Evolutionary conservation across 495 filamentous ascomycete species (phyloP).

Genomic region (Geoglossum glabrum): DNA sequence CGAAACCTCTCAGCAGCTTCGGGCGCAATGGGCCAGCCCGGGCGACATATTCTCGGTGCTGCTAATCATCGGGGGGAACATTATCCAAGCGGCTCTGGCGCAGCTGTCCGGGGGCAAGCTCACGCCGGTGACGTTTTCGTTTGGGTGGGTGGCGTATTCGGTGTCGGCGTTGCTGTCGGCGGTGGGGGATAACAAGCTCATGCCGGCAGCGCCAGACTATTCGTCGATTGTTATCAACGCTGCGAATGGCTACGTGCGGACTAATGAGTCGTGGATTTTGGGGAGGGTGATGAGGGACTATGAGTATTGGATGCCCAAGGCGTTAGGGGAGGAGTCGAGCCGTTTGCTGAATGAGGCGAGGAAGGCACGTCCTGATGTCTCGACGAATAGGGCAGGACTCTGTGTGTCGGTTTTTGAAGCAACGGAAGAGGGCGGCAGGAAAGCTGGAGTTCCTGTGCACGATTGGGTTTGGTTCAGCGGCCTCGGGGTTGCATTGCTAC

Average conservation of each 20-base stretch:
- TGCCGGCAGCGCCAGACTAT: slow-evolving; percentile 19
- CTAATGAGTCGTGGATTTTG: slow-evolving; percentile 28
- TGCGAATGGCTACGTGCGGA: slow-evolving; percentile 20
- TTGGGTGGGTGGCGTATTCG: slow-evolving; percentile 25
- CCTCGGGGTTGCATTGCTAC: background rate
- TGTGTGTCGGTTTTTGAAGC: background rate
- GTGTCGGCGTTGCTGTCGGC: slow-evolving; percentile 20
- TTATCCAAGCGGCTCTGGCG: slow-evolving; percentile 27
- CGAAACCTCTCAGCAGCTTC: no score
- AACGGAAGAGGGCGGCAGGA: background rate
- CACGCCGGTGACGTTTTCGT: slow-evolving; percentile 33
- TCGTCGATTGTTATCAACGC: slow-evolving; percentile 24
- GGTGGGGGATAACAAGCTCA: slow-evolving; percentile 25
- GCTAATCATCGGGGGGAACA: slow-evolving; percentile 29
- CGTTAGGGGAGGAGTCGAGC: background rate
- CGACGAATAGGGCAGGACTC: background rate
- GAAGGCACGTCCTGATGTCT: background rate
- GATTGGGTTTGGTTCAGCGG: slow-evolving; percentile 3
- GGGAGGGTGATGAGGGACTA: slow-evolving; percentile 29
- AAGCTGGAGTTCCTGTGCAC: background rate
- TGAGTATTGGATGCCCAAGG: slow-evolving; percentile 19
- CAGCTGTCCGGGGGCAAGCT: slow-evolving; percentile 20
- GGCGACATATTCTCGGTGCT: slow-evolving; percentile 24
- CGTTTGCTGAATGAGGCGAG: background rate
- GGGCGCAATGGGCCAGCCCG: background rate